Evolutionary conservation across 2,329 filamentous ascomycete species (phyloP).

Genomic region (Kalaharituber pfeilii): DNA sequence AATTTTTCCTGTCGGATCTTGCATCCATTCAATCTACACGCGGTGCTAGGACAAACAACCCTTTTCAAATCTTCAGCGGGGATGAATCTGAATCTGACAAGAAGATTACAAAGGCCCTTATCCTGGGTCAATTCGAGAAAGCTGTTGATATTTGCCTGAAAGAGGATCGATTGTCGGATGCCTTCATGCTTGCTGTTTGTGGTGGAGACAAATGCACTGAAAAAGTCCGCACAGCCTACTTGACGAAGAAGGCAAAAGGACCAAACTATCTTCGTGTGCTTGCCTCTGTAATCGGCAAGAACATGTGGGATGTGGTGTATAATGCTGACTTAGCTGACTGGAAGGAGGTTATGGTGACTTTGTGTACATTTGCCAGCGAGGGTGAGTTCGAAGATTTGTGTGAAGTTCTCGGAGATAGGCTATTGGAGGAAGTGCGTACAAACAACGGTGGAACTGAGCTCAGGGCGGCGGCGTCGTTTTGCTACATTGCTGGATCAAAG

Average conservation of each 20-base stretch:
- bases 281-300: slow-evolving; percentile 84
- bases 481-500: slow-evolving; percentile 88
- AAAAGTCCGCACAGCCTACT: slow-evolving; percentile 81
- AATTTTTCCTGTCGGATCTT: slow-evolving; percentile 73
- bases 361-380: slow-evolving; percentile 89
- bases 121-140: slow-evolving; percentile 78
- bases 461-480: slow-evolving; percentile 86
- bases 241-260: slow-evolving; percentile 61
- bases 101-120: slow-evolving; percentile 67
- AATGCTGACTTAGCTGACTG: slow-evolving; percentile 85
- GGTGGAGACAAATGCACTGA: slow-evolving; percentile 85
- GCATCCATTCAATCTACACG: slow-evolving; percentile 51
- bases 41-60: slow-evolving; percentile 80
- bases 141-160: slow-evolving; percentile 77
- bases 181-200: slow-evolving; percentile 95
- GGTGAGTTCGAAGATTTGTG: slow-evolving; percentile 87
- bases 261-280: slow-evolving; percentile 87
- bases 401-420: slow-evolving; percentile 79
- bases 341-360: slow-evolving; percentile 91
- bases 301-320: slow-evolving; percentile 94
- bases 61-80: slow-evolving; percentile 75
- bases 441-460: slow-evolving; percentile 37
- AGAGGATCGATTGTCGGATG: slow-evolving; percentile 81
- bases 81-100: slow-evolving; percentile 73
- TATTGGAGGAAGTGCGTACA: slow-evolving; percentile 48